Conservation (phyloP, 2,329 filamentous ascomycete species). For the Neofusicoccum sp. region DNA sequence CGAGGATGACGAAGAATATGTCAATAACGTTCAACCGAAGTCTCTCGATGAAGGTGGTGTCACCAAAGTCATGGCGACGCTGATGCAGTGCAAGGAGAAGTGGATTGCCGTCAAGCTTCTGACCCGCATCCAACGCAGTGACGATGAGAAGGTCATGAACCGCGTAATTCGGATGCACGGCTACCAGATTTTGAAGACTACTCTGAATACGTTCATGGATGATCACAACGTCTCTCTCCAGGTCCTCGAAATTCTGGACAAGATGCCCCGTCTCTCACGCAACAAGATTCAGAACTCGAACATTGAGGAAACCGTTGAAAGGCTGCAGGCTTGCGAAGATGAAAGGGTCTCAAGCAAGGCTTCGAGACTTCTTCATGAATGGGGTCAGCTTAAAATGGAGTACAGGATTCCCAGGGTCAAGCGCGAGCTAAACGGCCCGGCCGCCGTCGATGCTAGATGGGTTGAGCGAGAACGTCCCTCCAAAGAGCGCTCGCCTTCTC, state of each 20-base stretch:
- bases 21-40: conserved; percentile 80
- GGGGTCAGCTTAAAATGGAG: conserved; percentile 84
- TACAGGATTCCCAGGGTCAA: conserved; percentile 94
- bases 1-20: conserved; percentile 93
- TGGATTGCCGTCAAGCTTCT: conserved; percentile 98
- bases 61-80: conserved; percentile 90
- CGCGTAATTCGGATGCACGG: conserved; percentile 94
- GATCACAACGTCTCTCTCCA: conserved; percentile 88
- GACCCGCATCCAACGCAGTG: conserved; percentile 78
- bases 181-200: conserved; percentile 89
- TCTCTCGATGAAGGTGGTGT: conserved; percentile 79
- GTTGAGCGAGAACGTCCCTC: conserved; percentile 57
- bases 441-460: conserved; percentile 53
- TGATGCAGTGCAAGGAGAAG: conserved; percentile 98
- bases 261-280: conserved; percentile 83
- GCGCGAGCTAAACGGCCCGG: conserved; percentile 62
- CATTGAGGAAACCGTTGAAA: conserved; percentile 78
- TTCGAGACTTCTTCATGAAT: conserved; percentile 70
- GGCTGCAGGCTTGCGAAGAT: conserved; percentile 66
- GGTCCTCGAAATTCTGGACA: conserved; percentile 83
- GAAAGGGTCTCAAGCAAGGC: conserved; percentile 73
- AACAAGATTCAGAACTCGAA: conserved; percentile 98
- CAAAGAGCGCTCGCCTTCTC: conserved; percentile 50
- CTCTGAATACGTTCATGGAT: conserved; percentile 79
- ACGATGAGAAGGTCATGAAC: conserved; percentile 83